A percentile compares a stretch with the other conserved stretches of the same genome.
Conservation (phyloP, 2,329 filamentous ascomycete species). For the Tolypocladium amazonense region DNA sequence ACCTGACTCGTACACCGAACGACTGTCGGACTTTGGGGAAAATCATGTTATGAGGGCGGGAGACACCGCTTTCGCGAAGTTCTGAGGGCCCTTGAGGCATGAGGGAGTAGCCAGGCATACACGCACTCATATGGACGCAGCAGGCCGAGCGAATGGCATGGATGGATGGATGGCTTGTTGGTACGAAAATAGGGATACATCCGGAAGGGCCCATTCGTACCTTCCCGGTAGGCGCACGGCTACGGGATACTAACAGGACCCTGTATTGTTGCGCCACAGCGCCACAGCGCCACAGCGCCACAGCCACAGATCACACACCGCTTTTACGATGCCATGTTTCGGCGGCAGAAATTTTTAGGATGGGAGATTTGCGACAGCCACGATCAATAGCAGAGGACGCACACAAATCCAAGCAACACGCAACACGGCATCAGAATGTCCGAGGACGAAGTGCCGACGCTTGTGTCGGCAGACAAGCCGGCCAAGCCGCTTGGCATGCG, state of each 20-base stretch:
- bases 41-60: no score
- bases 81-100: no score
- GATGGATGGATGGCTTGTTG: no score
- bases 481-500: constrained; percentile 54
- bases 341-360: neutral
- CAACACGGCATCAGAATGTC: constrained; percentile 18
- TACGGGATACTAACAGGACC: neutral
- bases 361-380: neutral
- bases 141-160: no score
- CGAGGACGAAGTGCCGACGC: neutral
- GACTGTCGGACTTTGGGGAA: no score
- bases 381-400: constrained; percentile 11
- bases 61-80: no score
- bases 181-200: no score
- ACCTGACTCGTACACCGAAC: no score
- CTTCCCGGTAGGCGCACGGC: no score
- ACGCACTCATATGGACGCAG: no score
- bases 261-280: neutral
- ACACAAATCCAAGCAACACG: constrained; percentile 27
- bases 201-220: no score
- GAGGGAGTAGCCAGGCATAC: no score
- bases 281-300: neutral
- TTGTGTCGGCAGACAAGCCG: constrained; percentile 17
- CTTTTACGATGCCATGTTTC: neutral
- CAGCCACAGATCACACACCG: neutral